Base-by-base conservation (phyloP, 352 stramenopile species). In the Phytophthora pinifolia region DNA sequence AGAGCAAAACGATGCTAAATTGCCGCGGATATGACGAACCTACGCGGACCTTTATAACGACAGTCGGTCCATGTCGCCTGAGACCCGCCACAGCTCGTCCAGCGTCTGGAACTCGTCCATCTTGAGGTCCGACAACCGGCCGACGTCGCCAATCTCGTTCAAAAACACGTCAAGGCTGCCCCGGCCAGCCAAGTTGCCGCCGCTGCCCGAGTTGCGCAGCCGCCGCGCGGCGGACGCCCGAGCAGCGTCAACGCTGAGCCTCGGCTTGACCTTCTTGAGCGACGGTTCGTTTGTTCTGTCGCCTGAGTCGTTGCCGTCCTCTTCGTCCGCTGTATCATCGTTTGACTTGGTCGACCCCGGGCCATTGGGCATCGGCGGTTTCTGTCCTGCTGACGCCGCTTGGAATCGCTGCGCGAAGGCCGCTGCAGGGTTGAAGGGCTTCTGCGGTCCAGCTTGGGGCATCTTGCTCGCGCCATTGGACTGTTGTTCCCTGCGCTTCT, bases 61-160 rank as follows among this genome's bases (percentile, higher is more conserved):
- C 53, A 92, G 48, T 45, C 83, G 79, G 46, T 88, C 82, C 83
- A 92, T 90, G 47, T 92, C 83, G 46, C 77, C 81, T n/a, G 83
- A 92, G 45, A 92, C 83, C 34, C 83, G 79, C 83, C 83, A 92
- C 42, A 92, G 67, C 59, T 89, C 80, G 22, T 90, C 79, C 37
- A 92, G 72, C 44, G 74, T 86, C 60, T 89, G 79, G 54, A 92
- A 89, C 46, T 89, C 83, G 51, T 89, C 81, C 79, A 92, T 88
- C 65, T 90, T 92, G 46, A 92, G 74, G 65, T 92, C 83, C 31
- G 83, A 92, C 43, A 92, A 77, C 27, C 83, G 79, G 2, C 78
- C 78, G 15, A 92, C 76, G 47, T 92, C 83, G 12, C 80, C 79
- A 53, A 88, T 89, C 59, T 88, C 78, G 53, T 88, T 88, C 50